Percentiles rank a stretch among this genome's conserved stretches.
These are phyloP conservation scores for Aspergillus homomorphus DNA, from an alignment of 495 filamentous ascomycete genomes.

Conservation along the genomic window DNA sequence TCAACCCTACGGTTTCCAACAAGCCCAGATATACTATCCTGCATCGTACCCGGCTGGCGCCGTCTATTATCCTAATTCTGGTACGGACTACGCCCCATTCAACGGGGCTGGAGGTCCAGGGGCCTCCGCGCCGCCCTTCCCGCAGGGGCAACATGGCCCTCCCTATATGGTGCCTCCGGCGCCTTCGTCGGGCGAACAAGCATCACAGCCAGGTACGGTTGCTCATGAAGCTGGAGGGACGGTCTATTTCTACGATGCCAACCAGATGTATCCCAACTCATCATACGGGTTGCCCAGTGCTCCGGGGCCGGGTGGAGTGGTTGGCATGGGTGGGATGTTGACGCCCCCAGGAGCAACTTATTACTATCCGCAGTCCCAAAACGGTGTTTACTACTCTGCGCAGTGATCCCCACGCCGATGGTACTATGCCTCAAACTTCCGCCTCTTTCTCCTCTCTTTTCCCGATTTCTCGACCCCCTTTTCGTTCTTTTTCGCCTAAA, in stretches of 20 bases:
- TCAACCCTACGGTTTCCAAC: constrained; percentile 68
- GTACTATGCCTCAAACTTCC: constrained; percentile 7
- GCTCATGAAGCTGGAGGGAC: constrained; percentile 92
- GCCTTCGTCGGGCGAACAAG: constrained; percentile 39
- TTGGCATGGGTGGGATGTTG: constrained; percentile 80
- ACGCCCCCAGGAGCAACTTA: constrained; percentile 66
- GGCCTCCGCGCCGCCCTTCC: constrained; percentile 56
- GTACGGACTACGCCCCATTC: constrained; percentile 38
- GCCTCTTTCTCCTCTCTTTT: constrained; percentile 9
- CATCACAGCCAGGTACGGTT: constrained; percentile 63
- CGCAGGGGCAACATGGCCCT: constrained; percentile 37
- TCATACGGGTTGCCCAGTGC: constrained; percentile 46
- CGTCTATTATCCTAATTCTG: constrained; percentile 50
- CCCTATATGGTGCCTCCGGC: constrained; percentile 47
- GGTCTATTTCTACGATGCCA: constrained; percentile 88
- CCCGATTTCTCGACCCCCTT: constrained; percentile 7
- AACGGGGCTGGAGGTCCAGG: constrained; percentile 48
- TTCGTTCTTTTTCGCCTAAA: constrained; percentile 12
- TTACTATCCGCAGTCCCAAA: constrained; percentile 64
- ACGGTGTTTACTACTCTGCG: constrained; percentile 60
- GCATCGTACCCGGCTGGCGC: constrained; percentile 53
- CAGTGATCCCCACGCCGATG: constrained; percentile 38
- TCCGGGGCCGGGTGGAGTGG: constrained; percentile 53
- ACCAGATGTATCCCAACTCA: constrained; percentile 57
- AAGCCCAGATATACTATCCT: constrained; percentile 58